Conservation (phyloP, 495 filamentous ascomycete species). For the Aspergillus bridgeri region DNA sequence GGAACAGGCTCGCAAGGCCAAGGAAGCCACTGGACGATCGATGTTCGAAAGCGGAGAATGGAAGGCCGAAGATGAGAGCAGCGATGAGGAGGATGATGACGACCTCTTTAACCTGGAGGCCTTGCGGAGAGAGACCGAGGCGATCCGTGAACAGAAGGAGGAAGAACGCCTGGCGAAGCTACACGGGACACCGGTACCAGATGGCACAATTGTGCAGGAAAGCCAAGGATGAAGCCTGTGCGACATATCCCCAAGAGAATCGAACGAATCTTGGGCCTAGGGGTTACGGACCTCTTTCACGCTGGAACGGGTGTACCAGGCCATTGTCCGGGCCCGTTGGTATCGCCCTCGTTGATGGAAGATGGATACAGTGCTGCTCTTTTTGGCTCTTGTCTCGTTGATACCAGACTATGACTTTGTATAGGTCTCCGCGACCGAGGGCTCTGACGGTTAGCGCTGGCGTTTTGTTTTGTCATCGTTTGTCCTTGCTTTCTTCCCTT, state of each 20-base stretch:
- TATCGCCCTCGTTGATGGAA: slow-evolving; percentile 26
- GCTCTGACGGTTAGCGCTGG: slow-evolving; percentile 21
- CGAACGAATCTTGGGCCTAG: slow-evolving; percentile 28
- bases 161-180: slow-evolving; percentile 41
- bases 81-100: slow-evolving; percentile 55
- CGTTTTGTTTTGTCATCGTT: slow-evolving; percentile 21
- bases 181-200: slow-evolving; percentile 27
- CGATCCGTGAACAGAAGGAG: slow-evolving; percentile 45
- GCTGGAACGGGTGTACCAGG: slow-evolving; percentile 23
- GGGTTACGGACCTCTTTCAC: slow-evolving; percentile 22
- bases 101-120: slow-evolving; percentile 75
- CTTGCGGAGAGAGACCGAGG: slow-evolving; percentile 66
- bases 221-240: slow-evolving; percentile 29
- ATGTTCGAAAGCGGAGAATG: slow-evolving; percentile 97
- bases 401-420: slow-evolving; percentile 12
- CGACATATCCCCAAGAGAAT: slow-evolving; percentile 19
- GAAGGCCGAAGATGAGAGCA: slow-evolving; percentile 64
- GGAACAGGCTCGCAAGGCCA: slow-evolving; percentile 78
- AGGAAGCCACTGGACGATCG: slow-evolving; percentile 90
- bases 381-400: slow-evolving; percentile 6
- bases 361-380: slow-evolving; percentile 15
- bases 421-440: slow-evolving; percentile 14
- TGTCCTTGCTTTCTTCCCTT: slow-evolving; percentile 12
- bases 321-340: slow-evolving; percentile 22
- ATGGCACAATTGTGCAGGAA: slow-evolving; percentile 25